Evolutionary conservation across 2,329 filamentous ascomycete genomes (phyloP), one percentile per base, ranked within the genome.

Genomic region (Sporothrix dimorphospora): DNA sequence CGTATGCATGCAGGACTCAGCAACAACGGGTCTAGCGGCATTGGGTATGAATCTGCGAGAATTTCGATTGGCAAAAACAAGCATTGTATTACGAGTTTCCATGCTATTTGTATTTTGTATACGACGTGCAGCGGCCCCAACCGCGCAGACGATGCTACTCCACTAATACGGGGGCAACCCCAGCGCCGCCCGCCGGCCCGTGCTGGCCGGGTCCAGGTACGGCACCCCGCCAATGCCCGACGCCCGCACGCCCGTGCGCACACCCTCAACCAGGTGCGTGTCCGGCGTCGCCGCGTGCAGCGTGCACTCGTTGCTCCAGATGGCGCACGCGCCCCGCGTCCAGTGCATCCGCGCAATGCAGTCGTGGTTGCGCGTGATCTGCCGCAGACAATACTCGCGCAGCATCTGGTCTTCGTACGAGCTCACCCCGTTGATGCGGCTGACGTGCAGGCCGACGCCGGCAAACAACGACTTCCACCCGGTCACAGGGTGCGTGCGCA

Each of bases 281-380:
- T 88, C 86, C 14, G 82, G 82, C 0, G 85, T 89, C 0, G 86
- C 86, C 1, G 84, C 82, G 74, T 89, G 87, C 75, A 85, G 88
- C 0, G 84, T 84, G n/a, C 82, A 84, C 6, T 86, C 80, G 75
- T 89, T 88, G 74, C 89, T 86, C 87, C 87, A 89, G 74, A 89
- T 87, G 1, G 86, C 87, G 77, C 80, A 71, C 34, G 88, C 87
- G 65, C 78, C 77, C 57, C 81, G 78, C 71, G 81, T 74, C 84
- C 84, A 86, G 71, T 78, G 78, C 72, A 80, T 78, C 4, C 85
- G 79, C 1, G 88, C 84, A 78, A 88, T 86, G 61, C 88, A 77
- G 75, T 88, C 86, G 75, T 89, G 86, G 76, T 88, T 88, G 76
- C 87, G 83, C 55, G 83, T 80, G 1, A 89, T 79, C 16, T 88